Evolutionary conservation across 371 early-diverging fungal species (phyloP), one percentile per base, ranked within the genome.

Genomic region (Mucor velutinosus): DNA sequence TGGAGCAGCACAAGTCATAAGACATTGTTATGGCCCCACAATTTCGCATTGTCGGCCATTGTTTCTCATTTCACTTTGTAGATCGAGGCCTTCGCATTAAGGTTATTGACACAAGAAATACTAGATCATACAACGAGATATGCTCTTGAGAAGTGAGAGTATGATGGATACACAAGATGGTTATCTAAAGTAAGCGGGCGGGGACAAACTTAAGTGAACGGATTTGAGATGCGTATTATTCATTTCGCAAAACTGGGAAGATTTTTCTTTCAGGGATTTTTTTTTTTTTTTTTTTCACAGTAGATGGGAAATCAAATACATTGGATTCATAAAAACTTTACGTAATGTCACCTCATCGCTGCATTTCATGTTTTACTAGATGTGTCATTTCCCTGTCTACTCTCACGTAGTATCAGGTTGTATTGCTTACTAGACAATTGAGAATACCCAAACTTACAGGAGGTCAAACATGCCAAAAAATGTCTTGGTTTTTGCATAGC

Each of bases 1-100:
- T 19, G 47, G 10, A 47, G 21, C 21, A 47, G 47, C 47, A 21
- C n/a, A 47, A 47, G 21, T 53, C 53, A 53, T 23, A 14, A 53
- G 53, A 53, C 25, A 53, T 53, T 53, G 53, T 27, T 14, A 25
- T 53, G 53, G 53, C 53, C 53, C 53, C 53, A 53, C 53, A 51
- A 53, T 25, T 53, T 14, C 27, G 53, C 27, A 53, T 53, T 53
- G 12, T 53, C 41, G 41, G 41, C 17, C 41, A 41, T 27, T 27
- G 6, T 25, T 14, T 12, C 27, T 51, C 53, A 5, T 53, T n/a
- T 23, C 23, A 5, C 10, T 41, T 53, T 15, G 11, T 15, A 53
- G 27, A 53, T 53, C 53, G 53, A 53, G 53, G 27, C 47, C 11
- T 8, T 21, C 1, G n/a, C 21, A 10, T 47, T 47, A 47, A 47